phyloP scores from a whole-genome alignment of 257 asterid genomes.

The Fraxinus americana region DNA sequence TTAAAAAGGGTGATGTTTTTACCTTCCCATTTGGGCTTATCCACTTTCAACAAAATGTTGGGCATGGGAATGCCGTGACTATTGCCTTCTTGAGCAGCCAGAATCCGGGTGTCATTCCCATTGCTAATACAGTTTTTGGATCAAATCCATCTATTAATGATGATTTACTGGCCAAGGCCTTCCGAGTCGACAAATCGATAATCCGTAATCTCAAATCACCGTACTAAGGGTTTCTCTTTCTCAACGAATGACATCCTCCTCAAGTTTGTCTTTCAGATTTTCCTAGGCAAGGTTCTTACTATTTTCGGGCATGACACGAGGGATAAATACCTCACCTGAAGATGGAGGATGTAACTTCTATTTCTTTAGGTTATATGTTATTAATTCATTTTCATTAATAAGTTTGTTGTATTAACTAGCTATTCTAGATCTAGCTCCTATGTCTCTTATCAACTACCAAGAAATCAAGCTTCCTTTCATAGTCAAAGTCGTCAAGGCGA shows the following conservation, averaged over 20 bases:
- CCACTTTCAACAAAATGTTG: conserved; percentile 53
- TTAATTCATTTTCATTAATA: no score
- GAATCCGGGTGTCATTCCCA: conserved; percentile 44
- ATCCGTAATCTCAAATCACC: conserved; percentile 37
- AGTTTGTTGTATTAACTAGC: no score
- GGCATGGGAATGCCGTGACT: conserved; percentile 37
- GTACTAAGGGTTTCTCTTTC: neutral
- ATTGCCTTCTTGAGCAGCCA: conserved; percentile 51
- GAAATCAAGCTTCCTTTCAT: no score
- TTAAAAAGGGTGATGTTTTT: conserved; percentile 43
- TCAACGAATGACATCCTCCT: neutral
- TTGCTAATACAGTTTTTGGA: conserved; percentile 50
- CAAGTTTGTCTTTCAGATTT: neutral
- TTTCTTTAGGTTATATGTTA: no score
- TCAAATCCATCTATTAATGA: conserved; percentile 34
- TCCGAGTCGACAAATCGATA: conserved; percentile 29
- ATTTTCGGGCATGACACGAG: neutral
- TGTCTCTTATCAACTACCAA: no score
- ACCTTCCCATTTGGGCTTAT: conserved; percentile 49
- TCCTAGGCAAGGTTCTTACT: neutral
- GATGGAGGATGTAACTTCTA: no score
- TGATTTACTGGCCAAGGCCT: conserved; percentile 41
- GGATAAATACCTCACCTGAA: no score
- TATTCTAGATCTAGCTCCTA: no score
- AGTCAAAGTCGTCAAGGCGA: no score